These are phyloP conservation scores for Malassezia furfur DNA, from an alignment of 1,284 basidiomycete species.

Conservation along the genomic window DNA sequence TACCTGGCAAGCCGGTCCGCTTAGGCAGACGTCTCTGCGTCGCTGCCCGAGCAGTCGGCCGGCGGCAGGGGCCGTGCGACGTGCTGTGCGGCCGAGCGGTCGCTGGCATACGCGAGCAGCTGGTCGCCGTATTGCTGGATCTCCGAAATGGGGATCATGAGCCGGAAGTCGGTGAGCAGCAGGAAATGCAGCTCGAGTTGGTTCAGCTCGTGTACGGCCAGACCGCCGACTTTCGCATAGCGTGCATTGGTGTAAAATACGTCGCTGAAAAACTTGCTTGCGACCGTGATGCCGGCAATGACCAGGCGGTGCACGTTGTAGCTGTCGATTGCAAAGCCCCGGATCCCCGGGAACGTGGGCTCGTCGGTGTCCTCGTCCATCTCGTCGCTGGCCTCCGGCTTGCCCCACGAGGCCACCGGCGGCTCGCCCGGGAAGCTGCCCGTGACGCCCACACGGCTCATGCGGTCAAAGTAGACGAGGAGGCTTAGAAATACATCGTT, in stretches of 20 bases:
- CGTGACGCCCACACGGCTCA: constrained; percentile 49
- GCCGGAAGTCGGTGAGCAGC: constrained; percentile 83
- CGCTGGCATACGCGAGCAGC: constrained; percentile 54
- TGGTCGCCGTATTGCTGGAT: constrained; percentile 92
- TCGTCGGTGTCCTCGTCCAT: neutral
- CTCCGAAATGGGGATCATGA: constrained; percentile 77
- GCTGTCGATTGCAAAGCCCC: constrained; percentile 85
- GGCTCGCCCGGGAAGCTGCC: constrained; percentile 16
- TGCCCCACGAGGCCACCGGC: neutral
- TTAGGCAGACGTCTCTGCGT: too few species aligned
- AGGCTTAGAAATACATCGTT: constrained; percentile 93
- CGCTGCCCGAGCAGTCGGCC: too few species aligned
- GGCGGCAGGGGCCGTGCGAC: constrained; percentile 21
- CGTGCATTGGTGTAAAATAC: constrained; percentile 99
- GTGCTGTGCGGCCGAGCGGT: constrained; percentile 1
- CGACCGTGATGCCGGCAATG: constrained; percentile 93
- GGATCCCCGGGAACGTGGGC: constrained; percentile 36
- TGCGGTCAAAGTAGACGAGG: constrained; percentile 89
- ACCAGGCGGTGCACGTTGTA: constrained; percentile 93
- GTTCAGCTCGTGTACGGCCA: constrained; percentile 87
- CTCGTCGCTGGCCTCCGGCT: too few species aligned
- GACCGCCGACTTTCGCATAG: constrained; percentile 93
- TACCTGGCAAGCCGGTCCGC: too few species aligned
- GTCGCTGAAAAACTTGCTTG: constrained; percentile 96
- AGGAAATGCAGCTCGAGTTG: constrained; percentile 94